A percentile compares a stretch with the other conserved stretches of the same genome.
Evolutionary conservation across 176 grass and related monocot genomes (phyloP).

Genomic region (Leersia perrieri): DNA sequence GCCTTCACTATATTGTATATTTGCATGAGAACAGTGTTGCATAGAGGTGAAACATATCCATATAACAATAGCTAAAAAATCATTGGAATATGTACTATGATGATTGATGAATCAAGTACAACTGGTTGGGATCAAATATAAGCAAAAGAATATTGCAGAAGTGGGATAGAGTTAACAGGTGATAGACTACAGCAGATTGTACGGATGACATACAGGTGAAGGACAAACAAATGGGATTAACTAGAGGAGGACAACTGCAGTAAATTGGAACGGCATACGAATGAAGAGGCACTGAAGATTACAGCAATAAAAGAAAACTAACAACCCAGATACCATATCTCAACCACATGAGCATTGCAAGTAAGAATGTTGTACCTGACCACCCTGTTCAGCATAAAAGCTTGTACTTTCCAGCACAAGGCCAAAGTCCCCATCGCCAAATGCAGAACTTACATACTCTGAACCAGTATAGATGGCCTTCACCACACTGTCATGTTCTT

Average conservation of each 20-base stretch:
- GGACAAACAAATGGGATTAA: neutral
- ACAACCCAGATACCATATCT: neutral
- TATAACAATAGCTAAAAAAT: conserved; percentile 10
- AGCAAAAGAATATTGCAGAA: neutral
- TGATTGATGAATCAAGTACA: neutral
- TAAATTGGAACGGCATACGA: neutral
- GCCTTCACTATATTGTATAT: neutral
- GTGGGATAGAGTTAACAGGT: neutral
- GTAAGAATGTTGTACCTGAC: conserved; percentile 59
- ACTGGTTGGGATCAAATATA: neutral
- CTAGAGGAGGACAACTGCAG: neutral
- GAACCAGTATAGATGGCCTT: conserved; percentile 84
- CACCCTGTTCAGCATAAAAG: conserved; percentile 98
- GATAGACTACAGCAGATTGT: neutral
- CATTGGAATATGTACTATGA: neutral
- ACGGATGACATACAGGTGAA: neutral
- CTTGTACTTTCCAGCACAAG: conserved; percentile 92
- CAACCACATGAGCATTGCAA: conserved; percentile 10
- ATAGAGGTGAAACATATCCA: neutral
- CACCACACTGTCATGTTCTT: conserved; percentile 68
- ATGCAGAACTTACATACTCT: conserved; percentile 51
- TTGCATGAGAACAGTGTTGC: too few relatives aligned
- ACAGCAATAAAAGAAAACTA: neutral
- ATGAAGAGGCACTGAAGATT: neutral
- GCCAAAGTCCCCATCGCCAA: conserved; percentile 54